Conservation (phyloP, 2,329 filamentous ascomycete genomes). For the Cyclaneusma minus region DNA sequence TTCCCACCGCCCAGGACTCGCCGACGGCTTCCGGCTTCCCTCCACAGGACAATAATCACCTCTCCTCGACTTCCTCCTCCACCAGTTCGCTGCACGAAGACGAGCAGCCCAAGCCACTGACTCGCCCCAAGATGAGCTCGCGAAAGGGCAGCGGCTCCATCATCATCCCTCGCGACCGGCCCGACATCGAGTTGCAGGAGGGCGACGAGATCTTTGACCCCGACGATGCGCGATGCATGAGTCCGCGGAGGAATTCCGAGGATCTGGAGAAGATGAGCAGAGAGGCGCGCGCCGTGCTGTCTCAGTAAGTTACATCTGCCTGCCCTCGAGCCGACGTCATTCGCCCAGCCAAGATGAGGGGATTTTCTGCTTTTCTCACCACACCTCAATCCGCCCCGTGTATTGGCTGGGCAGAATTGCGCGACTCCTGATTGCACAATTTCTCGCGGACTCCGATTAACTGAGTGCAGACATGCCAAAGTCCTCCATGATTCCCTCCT, state of each 20-base stretch:
- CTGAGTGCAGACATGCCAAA: conserved; percentile 58
- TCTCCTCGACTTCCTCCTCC: too few species aligned
- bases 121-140: conserved; percentile 52
- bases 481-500: conserved; percentile 77
- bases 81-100: too few species aligned
- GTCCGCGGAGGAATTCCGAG: conserved; percentile 75
- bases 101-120: too few species aligned
- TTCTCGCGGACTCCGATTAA: neutral
- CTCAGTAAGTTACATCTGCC: conserved; percentile 29
- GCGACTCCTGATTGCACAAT: too few species aligned
- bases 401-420: too few species aligned
- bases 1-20: too few species aligned
- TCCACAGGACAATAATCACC: too few species aligned
- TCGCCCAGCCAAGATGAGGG: too few species aligned
- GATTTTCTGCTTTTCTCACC: too few species aligned
- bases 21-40: too few species aligned
- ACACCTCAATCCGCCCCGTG: too few species aligned
- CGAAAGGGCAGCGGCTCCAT: conserved; percentile 72
- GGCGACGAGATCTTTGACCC: conserved; percentile 55
- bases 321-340: too few species aligned
- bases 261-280: conserved; percentile 79
- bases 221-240: conserved; percentile 88
- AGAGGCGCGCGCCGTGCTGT: conserved; percentile 55
- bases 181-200: conserved; percentile 56
- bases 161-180: conserved; percentile 64